Percentiles rank a stretch among this genome's conserved stretches.
phyloP scores from a whole-genome alignment of 1,284 basidiomycete genomes.

The Erythrobasidium hasegawianum region DNA sequence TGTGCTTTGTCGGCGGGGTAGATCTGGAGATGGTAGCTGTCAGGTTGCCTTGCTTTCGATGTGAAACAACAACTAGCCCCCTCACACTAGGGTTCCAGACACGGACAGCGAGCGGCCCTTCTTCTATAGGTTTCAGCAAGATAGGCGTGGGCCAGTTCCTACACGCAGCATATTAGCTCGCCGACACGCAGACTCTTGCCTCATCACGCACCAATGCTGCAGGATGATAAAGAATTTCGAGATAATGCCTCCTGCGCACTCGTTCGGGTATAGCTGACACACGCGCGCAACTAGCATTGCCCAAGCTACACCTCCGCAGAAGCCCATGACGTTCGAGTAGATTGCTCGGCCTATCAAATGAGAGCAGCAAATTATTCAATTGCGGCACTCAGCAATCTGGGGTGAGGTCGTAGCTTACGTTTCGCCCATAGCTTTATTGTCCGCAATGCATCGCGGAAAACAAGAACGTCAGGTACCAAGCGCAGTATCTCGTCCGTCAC shows the following conservation, averaged over 20 bases:
- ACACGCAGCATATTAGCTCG: no score
- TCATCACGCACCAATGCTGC: conserved; percentile 37
- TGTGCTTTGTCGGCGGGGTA: conserved; percentile 91
- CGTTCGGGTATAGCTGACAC: conserved; percentile 96
- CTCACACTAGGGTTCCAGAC: conserved; percentile 98
- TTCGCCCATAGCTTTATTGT: conserved; percentile 99
- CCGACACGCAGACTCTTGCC: no score
- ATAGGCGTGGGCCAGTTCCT: conserved; percentile 99
- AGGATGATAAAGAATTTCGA: conserved; percentile 57
- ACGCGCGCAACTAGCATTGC: conserved; percentile 96
- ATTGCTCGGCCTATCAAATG: conserved; percentile 74
- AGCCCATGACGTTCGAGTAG: conserved; percentile 97
- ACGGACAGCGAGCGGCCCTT: conserved; percentile 79
- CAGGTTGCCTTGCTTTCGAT: no score
- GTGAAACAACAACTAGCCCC: no score
- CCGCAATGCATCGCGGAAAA: conserved; percentile 88
- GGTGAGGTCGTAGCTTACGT: conserved; percentile 57
- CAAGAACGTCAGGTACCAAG: conserved; percentile 87
- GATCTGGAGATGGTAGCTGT: no score
- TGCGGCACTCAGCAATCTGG: background rate
- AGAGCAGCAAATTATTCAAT: no score
- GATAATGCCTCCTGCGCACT: conserved; percentile 89
- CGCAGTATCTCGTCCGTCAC: conserved; percentile 95
- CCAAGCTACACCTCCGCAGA: conserved; percentile 98
- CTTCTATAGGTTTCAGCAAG: conserved; percentile 90